Base-by-base conservation (phyloP, 495 filamentous ascomycete species). In the Lophiotrema nucula region DNA sequence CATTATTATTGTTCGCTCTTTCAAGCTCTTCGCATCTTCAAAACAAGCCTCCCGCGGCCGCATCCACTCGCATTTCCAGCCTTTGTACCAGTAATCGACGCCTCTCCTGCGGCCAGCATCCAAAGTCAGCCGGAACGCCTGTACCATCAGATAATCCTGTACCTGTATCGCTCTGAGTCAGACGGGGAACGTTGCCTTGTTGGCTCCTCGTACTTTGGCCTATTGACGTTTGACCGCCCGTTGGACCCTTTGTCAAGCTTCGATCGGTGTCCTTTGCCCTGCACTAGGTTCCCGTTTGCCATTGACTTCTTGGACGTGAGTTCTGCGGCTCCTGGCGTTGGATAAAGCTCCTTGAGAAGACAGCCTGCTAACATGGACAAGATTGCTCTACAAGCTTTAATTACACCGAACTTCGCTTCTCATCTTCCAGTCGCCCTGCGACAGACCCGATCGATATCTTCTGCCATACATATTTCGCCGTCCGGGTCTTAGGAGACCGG, bases 1-100 rank as follows among this genome's bases (percentile, higher is more conserved):
- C 64, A 56, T 67, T 67, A 55, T 67, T 67, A 56, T 67, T 67
- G 54, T 67, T 54, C 64, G 59, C 58, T 67, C 59, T 67, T 67
- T 63, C 39, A 58, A 24, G 55, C 54, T 24, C 44, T 63, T 60
- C 28, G 55, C 54, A 59, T 42, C 58, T 55, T 66, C 63, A 57
- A 60, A 52, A 53, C 57, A 57, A 47, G 41, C 53, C 48, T 41
- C 47, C 47, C 19, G 28, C 28, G 41, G 47, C 47, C 13, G 11
- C 39, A 27, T 44, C 24, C 25, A 24, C 52, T 48, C 38, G 15
- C 46, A 35, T 44, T 35, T 49, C 28, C 24, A 43, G 31, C 48
- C 44, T 37, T 18, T n/a, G 15, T 26, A 26, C 47, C 23, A 19
- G 33, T 56, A 51, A 52, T 53, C 43, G 21, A 49, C 50, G 27